Percentiles rank a stretch among this genome's conserved stretches.
phyloP scores from a whole-genome alignment of 805 yeast species.

The Candida gorgasii region DNA sequence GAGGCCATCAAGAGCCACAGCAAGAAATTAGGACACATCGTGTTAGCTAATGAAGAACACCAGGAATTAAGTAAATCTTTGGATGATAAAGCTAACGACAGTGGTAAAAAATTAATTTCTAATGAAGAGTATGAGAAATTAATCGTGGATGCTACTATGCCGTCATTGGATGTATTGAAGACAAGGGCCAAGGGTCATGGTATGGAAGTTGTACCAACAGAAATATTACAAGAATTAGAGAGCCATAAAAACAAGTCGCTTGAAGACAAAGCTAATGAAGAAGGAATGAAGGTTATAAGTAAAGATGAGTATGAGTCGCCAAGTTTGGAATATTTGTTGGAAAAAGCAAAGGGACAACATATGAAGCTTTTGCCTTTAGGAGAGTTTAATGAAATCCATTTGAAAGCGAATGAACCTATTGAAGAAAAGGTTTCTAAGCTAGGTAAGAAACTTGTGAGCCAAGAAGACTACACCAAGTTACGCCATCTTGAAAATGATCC shows the following conservation, averaged over 20 bases:
- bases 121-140: constrained; percentile 32
- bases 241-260: constrained; percentile 14
- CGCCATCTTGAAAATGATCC: constrained; percentile 1
- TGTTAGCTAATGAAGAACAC: constrained; percentile 15
- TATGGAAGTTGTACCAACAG: constrained; percentile 25
- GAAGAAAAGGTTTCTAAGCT: constrained; percentile 16
- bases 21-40: background rate
- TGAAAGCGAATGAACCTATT: constrained; percentile 16
- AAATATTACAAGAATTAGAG: constrained; percentile 22
- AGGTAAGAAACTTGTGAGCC: constrained; percentile 14
- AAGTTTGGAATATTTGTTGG: constrained; percentile 16
- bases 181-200: constrained; percentile 30
- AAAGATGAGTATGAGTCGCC: constrained; percentile 20
- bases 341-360: constrained; percentile 13
- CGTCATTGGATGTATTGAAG: constrained; percentile 27
- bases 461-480: constrained; percentile 2
- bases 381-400: constrained; percentile 14
- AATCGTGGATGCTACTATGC: constrained; percentile 28
- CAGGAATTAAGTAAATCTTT: constrained; percentile 22
- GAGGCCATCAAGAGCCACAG: constrained; percentile 31
- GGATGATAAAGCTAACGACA: constrained; percentile 26
- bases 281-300: constrained; percentile 19
- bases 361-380: constrained; percentile 14
- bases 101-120: constrained; percentile 14
- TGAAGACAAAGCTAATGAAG: constrained; percentile 18